phyloP scores from a whole-genome alignment of 139 green algal species.

The Chlamydomonas sphaeroides region DNA sequence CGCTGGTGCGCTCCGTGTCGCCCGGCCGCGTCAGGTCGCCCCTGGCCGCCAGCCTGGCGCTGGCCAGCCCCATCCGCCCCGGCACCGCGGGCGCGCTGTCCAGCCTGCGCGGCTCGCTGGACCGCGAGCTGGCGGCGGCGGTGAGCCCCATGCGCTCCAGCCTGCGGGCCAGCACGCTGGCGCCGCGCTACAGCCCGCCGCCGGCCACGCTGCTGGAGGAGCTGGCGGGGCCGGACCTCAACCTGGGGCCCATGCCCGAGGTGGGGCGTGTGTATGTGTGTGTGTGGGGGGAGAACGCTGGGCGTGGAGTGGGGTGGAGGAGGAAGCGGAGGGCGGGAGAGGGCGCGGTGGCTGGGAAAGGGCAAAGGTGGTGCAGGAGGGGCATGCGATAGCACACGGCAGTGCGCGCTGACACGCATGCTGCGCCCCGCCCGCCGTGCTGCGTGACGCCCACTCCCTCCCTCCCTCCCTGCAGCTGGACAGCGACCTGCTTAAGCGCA shows the following conservation, averaged over 20 bases:
- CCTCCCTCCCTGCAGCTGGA: conserved; percentile 34
- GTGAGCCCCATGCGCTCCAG: background rate
- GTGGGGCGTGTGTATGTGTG: too few species aligned
- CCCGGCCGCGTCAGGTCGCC: conserved; percentile 13
- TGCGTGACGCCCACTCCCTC: too few species aligned
- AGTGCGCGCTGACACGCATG: too few species aligned
- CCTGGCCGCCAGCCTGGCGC: background rate
- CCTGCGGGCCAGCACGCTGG: conserved; percentile 23
- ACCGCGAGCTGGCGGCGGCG: conserved; percentile 11
- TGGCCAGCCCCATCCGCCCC: background rate
- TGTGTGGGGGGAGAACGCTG: too few species aligned
- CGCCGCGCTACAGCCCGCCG: conserved; percentile 27
- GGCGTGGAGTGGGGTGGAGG: too few species aligned
- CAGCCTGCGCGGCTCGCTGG: background rate
- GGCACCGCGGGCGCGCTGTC: background rate
- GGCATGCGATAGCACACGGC: too few species aligned
- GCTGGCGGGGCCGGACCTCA: background rate
- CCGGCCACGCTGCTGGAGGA: background rate
- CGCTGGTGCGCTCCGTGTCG: conserved; percentile 22
- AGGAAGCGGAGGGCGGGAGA: too few species aligned
- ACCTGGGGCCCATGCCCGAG: conserved; percentile 27
- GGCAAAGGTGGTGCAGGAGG: too few species aligned
- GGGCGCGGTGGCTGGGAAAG: too few species aligned
- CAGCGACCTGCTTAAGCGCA: conserved; percentile 55
- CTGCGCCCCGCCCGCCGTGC: too few species aligned